A percentile compares a stretch with the other conserved stretches of the same genome.
Evolutionary conservation across 2,329 filamentous ascomycete species (phyloP).

Genomic region (Leptosphaerulina australis): DNA sequence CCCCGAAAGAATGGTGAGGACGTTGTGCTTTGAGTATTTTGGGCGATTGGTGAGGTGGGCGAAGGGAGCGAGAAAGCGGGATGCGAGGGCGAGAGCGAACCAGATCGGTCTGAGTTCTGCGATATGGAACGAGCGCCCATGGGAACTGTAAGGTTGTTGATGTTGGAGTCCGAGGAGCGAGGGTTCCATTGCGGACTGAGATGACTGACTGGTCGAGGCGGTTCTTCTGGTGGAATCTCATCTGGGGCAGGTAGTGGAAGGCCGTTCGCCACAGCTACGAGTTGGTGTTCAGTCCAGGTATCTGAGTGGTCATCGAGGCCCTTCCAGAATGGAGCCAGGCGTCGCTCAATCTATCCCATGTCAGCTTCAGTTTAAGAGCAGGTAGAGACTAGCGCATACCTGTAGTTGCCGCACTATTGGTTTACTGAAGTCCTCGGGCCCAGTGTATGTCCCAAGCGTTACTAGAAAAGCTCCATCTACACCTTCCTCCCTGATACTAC

Average conservation of each 20-base stretch:
- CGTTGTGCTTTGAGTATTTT: conserved; percentile 37
- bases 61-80: conserved; percentile 67
- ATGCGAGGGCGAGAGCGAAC: conserved; percentile 64
- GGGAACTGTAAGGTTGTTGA: conserved; percentile 78
- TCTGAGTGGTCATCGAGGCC: conserved; percentile 87
- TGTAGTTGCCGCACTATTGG: conserved; percentile 84
- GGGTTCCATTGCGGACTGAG: conserved; percentile 50
- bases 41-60: conserved; percentile 61
- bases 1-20: conserved; percentile 71
- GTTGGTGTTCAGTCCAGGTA: conserved; percentile 91
- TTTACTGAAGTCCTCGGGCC: conserved; percentile 92
- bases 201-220: conserved; percentile 52
- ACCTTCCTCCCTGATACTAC: conserved; percentile 88
- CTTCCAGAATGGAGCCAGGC: conserved; percentile 92
- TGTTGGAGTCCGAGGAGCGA: conserved; percentile 62
- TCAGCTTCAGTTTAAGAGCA: conserved; percentile 15
- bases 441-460: conserved; percentile 91
- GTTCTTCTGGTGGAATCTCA: conserved; percentile 74
- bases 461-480: conserved; percentile 95
- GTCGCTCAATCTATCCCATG: conserved; percentile 79
- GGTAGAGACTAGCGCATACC: conserved; percentile 60
- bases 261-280: conserved; percentile 87
- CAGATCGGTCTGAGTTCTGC: conserved; percentile 73
- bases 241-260: conserved; percentile 84
- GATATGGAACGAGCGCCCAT: conserved; percentile 79